A percentile compares a stretch with the other conserved stretches of the same genome.
Evolutionary conservation across 1,284 basidiomycete genomes (phyloP).

Genomic region (Crucibulum cyathiforme): DNA sequence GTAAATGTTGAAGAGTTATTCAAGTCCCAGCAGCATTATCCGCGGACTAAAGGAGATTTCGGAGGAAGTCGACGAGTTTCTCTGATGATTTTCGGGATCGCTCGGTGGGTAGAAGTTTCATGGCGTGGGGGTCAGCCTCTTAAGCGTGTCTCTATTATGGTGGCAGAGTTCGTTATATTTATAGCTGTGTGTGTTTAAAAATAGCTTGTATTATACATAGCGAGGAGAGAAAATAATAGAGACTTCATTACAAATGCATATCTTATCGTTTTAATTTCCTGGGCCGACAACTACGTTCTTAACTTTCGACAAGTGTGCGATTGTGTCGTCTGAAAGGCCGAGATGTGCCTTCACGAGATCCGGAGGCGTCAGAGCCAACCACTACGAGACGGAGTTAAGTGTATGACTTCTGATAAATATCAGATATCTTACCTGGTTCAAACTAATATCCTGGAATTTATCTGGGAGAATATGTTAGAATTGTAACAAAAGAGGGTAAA

Average conservation of each 20-base stretch:
- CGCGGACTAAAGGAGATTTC: too few relatives aligned
- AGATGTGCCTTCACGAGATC: constrained; percentile 62
- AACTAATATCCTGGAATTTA: constrained; percentile 4
- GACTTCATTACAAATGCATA: background rate
- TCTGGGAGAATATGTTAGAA: background rate
- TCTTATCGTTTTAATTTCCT: background rate
- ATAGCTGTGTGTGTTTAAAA: too few relatives aligned
- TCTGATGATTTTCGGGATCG: too few relatives aligned
- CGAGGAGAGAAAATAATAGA: too few relatives aligned
- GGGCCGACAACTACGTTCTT: constrained; percentile 16
- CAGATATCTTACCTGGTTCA: constrained; percentile 4
- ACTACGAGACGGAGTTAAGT: constrained; percentile 39
- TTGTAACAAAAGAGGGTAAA: background rate
- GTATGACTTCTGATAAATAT: background rate
- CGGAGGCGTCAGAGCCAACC: constrained; percentile 61
- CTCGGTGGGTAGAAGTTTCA: too few relatives aligned
- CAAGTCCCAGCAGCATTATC: too few relatives aligned
- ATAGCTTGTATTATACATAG: too few relatives aligned
- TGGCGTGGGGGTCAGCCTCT: too few relatives aligned
- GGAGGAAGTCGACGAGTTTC: too few relatives aligned
- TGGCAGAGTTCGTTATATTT: too few relatives aligned
- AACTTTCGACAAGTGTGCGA: constrained; percentile 43
- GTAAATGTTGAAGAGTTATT: too few relatives aligned
- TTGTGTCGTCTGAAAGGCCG: constrained; percentile 49
- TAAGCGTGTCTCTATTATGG: too few relatives aligned